phyloP scores from a whole-genome alignment of 352 stramenopile genomes.

The Phytophthora ramorum region DNA sequence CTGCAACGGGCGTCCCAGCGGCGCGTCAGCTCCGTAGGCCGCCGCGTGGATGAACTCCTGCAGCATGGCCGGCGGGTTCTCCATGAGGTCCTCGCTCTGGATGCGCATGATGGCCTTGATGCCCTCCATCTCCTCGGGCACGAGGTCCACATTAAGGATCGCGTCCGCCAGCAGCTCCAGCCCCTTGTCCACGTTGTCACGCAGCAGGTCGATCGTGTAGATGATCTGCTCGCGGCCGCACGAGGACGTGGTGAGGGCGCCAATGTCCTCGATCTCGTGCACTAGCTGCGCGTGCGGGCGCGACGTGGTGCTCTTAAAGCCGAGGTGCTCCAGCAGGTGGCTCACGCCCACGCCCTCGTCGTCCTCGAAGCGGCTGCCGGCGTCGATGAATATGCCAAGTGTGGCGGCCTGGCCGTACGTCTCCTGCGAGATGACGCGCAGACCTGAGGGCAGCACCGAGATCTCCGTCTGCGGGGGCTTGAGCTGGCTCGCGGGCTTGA shows the following conservation, averaged over 20 bases:
- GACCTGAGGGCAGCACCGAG: constrained; percentile 93
- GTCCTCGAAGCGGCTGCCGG: constrained; percentile 88
- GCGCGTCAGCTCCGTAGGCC: constrained; percentile 78
- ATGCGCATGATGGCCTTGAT: constrained; percentile 95
- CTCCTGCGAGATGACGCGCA: constrained; percentile 97
- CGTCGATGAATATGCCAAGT: constrained; percentile 94
- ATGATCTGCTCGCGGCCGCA: constrained; percentile 96
- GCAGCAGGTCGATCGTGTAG: constrained; percentile 96
- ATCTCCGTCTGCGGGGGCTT: constrained; percentile 91
- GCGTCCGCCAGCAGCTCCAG: constrained; percentile 93
- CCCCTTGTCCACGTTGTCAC: constrained; percentile 92
- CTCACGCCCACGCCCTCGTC: constrained; percentile 87
- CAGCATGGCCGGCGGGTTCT: constrained; percentile 84
- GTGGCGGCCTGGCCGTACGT: constrained; percentile 96
- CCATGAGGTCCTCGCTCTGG: constrained; percentile 93
- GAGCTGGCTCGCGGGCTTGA: constrained; percentile 87
- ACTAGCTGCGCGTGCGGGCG: constrained; percentile 88
- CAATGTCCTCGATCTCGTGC: constrained; percentile 93
- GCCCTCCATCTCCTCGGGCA: constrained; percentile 89
- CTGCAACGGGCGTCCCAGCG: constrained; percentile 84
- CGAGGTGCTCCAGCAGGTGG: constrained; percentile 95
- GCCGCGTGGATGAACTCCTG: constrained; percentile 89
- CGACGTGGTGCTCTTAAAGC: constrained; percentile 94
- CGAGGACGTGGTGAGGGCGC: constrained; percentile 91
- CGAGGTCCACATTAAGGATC: constrained; percentile 81